Base-by-base conservation (phyloP, 2,329 filamentous ascomycete genomes). In the Drechslera avenae region DNA sequence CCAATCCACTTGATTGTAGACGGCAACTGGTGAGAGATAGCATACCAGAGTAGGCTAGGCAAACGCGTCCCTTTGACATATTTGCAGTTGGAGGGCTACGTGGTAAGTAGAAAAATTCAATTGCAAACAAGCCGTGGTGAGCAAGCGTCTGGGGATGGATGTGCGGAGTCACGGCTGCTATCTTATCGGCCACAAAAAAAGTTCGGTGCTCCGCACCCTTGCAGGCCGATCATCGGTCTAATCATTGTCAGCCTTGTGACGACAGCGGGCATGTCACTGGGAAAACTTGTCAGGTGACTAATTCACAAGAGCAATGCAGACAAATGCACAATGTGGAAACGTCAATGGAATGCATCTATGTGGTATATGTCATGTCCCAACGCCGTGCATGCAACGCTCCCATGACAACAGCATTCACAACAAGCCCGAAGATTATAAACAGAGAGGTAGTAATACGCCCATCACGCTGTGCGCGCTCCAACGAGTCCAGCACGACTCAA, bases 41-140 rank as follows among this genome's bases (percentile, higher is more conserved):
- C 67, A 34, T 64, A 72, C 70, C 78, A 56, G 75, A 78, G 72
- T 79, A 79, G 59, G 78, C 78, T 54, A 80, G 68, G 62, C 78
- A 80, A 51, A 80, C 78, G 59, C 76, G 75, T 71, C 71, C 71
- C 53, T 75, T 75, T 43, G 70, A 54, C 73, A 75, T 75, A 14
- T 33, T 34, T 35, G 26, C 26, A 28, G 26, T 28, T 17, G 36
- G 12, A 35, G 10, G 30, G 60, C 49, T 51, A 48, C 51, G 26
- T 39, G 30, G 37, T 46, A 46, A 32, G 31, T 17, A 23, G 18
- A 10, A 41, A 28, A 19, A 17, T 36, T 42, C 43, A 51, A 37
- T 64, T 53, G 58, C 41, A 43, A 28, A 13, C 21, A 28, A 28
- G 26, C 12, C 10, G 26, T 28, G 26, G n/a, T n/a, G n/a, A n/a